Percentiles rank a stretch among this genome's conserved stretches.
Conservation (phyloP, 805 yeast genomes). For the Lipomyces oligophaga region DNA sequence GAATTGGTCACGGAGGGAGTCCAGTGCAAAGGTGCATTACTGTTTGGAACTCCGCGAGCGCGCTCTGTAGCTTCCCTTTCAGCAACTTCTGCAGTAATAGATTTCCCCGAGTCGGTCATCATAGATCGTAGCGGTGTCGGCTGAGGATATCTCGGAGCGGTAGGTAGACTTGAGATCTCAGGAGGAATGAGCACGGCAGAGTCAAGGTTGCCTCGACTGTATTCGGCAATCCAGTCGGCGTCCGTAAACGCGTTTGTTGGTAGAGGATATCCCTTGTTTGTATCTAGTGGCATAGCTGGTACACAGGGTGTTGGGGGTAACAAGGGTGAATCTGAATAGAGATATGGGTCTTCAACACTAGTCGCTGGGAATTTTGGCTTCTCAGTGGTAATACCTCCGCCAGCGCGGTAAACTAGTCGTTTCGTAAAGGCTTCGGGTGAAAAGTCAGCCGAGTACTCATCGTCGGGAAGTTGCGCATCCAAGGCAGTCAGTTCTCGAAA, state of each 20-base stretch:
- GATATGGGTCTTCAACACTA: background rate
- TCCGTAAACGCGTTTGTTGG: slow-evolving; percentile 20
- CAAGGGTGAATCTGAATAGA: slow-evolving; percentile 6
- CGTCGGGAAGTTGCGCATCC: slow-evolving; percentile 1
- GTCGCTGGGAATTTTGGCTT: background rate
- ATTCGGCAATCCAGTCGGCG: slow-evolving; percentile 23
- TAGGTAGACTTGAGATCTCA: too few species aligned
- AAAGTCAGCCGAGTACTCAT: slow-evolving; percentile 25
- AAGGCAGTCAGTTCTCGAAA: too few species aligned
- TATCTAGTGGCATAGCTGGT: slow-evolving; percentile 19
- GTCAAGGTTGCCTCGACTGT: too few species aligned
- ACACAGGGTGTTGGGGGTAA: slow-evolving; percentile 24
- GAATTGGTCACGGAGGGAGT: slow-evolving; percentile 12
- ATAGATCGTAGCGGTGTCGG: too few species aligned
- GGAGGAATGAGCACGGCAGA: too few species aligned
- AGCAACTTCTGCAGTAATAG: too few species aligned
- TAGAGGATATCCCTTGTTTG: slow-evolving; percentile 25
- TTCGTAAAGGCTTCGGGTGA: slow-evolving; percentile 24
- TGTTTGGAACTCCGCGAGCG: too few species aligned
- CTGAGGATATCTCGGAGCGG: too few species aligned
- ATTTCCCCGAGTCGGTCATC: too few species aligned
- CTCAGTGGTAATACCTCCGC: slow-evolving; percentile 1
- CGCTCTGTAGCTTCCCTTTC: too few species aligned
- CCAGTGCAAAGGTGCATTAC: too few species aligned
- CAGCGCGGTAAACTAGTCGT: slow-evolving; percentile 1